Conservation (phyloP, 345 rosid genomes). For the Arabidopsis thaliana region DNA sequence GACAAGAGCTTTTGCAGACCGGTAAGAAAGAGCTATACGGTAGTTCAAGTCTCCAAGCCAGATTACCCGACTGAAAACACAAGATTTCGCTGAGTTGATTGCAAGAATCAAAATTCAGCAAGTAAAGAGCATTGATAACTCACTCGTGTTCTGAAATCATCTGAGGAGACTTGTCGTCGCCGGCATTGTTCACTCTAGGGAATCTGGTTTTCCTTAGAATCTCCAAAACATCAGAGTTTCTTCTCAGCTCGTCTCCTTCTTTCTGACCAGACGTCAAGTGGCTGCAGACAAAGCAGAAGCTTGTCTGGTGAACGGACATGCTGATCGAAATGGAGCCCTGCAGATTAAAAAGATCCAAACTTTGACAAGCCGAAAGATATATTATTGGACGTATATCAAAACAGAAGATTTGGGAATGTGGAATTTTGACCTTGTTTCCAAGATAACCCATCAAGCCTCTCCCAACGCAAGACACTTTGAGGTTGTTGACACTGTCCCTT, state of each 20-base stretch:
- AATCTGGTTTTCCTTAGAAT: slow-evolving; percentile 94
- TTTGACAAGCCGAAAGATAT: neutral
- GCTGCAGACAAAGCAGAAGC: slow-evolving; percentile 96
- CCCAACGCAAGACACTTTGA: slow-evolving; percentile 97
- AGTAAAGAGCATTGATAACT: slow-evolving; percentile 10
- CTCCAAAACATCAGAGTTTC: slow-evolving; percentile 98
- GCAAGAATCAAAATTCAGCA: slow-evolving; percentile 11
- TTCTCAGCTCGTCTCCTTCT: slow-evolving; percentile 92
- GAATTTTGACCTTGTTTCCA: slow-evolving; percentile 85
- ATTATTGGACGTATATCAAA: neutral
- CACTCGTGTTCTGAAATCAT: slow-evolving; percentile 87
- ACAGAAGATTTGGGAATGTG: neutral
- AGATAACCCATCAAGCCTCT: slow-evolving; percentile 99
- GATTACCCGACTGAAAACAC: slow-evolving; percentile 68
- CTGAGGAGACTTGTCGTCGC: slow-evolving; percentile 80
- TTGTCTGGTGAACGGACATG: slow-evolving; percentile 92
- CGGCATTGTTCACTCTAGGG: slow-evolving; percentile 70
- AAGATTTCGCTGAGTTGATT: slow-evolving; percentile 1
- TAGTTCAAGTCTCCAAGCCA: slow-evolving; percentile 99
- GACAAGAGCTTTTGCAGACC: slow-evolving; percentile 88
- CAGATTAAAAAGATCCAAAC: slow-evolving; percentile 27
- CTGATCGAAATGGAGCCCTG: slow-evolving; percentile 99
- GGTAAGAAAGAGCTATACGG: slow-evolving; percentile 87
- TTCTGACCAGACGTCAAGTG: slow-evolving; percentile 97
- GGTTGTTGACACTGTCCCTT: slow-evolving; percentile 67